Evolutionary conservation across 2,329 filamentous ascomycete species (phyloP).

Genomic region (Zasmidium citrigriseum): DNA sequence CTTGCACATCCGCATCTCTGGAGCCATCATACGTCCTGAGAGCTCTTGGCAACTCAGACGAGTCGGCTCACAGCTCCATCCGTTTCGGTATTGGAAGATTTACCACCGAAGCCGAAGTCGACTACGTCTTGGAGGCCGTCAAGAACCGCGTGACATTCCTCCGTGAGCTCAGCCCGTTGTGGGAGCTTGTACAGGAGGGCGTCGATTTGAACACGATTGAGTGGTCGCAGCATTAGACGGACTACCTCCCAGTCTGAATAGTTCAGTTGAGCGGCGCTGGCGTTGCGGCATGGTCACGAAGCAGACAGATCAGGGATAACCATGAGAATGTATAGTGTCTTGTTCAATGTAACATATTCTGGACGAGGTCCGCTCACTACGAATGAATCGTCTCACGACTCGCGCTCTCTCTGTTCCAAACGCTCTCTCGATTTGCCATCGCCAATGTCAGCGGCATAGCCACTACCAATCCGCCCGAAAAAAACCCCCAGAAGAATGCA

Average conservation of each 20-base stretch:
- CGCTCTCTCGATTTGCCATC: no score
- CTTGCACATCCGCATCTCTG: conserved; percentile 93
- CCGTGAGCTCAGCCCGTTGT: conserved; percentile 89
- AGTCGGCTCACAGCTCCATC: conserved; percentile 97
- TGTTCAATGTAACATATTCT: not conserved
- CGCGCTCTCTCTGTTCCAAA: no score
- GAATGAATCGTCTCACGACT: no score
- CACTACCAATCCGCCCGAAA: no score
- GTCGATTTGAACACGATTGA: conserved; percentile 94
- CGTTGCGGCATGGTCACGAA: not conserved
- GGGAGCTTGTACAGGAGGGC: conserved; percentile 97
- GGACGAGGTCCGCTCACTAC: no score
- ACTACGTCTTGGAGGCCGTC: conserved; percentile 95
- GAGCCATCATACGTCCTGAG: conserved; percentile 96
- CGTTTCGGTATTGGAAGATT: conserved; percentile 96
- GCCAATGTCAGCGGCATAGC: no score
- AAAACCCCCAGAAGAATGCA: no score
- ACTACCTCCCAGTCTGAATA: not conserved
- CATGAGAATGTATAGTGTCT: not conserved
- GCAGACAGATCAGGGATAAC: not conserved
- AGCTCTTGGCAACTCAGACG: conserved; percentile 92
- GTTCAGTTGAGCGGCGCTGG: not conserved
- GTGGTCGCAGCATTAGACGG: conserved; percentile 92
- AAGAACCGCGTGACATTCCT: conserved; percentile 88
- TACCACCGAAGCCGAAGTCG: conserved; percentile 91